Evolutionary conservation across 1,284 basidiomycete species (phyloP).

Genomic region (Cryptococcus amylolentus): DNA sequence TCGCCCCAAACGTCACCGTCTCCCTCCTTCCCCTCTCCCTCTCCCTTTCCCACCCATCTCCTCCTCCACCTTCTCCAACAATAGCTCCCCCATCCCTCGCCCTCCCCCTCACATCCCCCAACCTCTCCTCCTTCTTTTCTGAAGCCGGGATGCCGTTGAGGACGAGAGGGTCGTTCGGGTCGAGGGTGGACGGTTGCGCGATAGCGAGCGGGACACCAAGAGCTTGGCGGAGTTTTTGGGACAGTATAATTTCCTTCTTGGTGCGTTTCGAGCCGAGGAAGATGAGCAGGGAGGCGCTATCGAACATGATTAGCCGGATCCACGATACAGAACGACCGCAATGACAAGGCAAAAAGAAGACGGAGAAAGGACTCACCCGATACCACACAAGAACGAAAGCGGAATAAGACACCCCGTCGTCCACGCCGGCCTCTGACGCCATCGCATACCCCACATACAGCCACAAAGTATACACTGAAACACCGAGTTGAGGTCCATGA

Average conservation of each 20-base stretch:
- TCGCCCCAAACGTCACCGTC: background rate
- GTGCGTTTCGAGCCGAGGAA: conserved; percentile 73
- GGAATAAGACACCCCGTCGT: conserved; percentile 68
- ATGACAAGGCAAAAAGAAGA: too few species aligned
- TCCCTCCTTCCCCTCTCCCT: background rate
- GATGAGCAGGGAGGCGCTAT: conserved; percentile 68
- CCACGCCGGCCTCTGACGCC: conserved; percentile 52
- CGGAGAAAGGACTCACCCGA: conserved; percentile 44
- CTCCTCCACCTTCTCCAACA: background rate
- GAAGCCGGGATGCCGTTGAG: background rate
- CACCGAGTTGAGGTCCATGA: conserved; percentile 75
- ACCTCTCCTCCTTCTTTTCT: background rate
- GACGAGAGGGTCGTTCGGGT: background rate
- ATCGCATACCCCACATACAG: conserved; percentile 73
- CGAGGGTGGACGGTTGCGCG: conserved; percentile 1
- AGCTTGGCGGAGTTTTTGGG: conserved; percentile 65
- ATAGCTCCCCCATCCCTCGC: background rate
- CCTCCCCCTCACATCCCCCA: background rate
- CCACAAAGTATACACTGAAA: conserved; percentile 65
- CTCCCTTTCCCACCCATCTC: background rate
- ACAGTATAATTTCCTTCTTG: conserved; percentile 70
- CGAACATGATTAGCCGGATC: background rate
- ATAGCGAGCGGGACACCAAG: conserved; percentile 52
- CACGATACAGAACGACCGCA: too few species aligned
- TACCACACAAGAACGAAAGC: conserved; percentile 72